Evolutionary conservation across 768 basidiomycete genomes (phyloP), one percentile per base, ranked within the genome.

Genomic region (Agrocybe praecox): DNA sequence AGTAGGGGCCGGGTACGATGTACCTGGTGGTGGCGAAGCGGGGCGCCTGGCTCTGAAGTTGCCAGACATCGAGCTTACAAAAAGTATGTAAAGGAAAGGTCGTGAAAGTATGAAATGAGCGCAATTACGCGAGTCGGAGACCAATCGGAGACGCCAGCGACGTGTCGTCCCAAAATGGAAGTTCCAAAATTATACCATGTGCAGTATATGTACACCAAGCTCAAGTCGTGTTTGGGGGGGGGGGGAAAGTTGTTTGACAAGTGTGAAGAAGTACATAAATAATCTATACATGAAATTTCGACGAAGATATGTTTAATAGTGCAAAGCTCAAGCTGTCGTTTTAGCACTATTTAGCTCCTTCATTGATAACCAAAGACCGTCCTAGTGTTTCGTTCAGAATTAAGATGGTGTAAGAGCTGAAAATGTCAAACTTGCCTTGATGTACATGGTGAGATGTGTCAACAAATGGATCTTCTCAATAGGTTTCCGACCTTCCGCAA

Each of bases 1-100:
- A 54, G 69, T 64, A 57, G 72, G 66, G 18, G 75, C 68, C 59
- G 62, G 71, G 60, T 69, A 60, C 72, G 36, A 75, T 57, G 65
- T 74, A 69, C 62, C 63, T 47, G 79, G 80, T 12, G 86, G 85
- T 9, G 89, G 89, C 53, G 89, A 88, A 23, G 89, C 76, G 52
- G 85, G 86, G 65, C 89, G 80, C 69, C 89, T 80, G 53, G 79
- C 85, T 70, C 90, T 80, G 69, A 90, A 84, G 61, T 70, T 78
- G 70, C 73, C 76, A 69, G 79, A 77, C 79, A 81, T 69, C 23
- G 26, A 29, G 26, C 26, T 29, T 9, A 29, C 26, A 29, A 46
- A 15, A 46, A 17, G 45, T 52, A 51, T 50, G 54, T 52, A 52
- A 49, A 53, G 48, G 50, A 33, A 46, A 26, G 55, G 45, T 43